Evolutionary conservation across 2,329 filamentous ascomycete genomes (phyloP).

Genomic region (Thelonectria discophora): DNA sequence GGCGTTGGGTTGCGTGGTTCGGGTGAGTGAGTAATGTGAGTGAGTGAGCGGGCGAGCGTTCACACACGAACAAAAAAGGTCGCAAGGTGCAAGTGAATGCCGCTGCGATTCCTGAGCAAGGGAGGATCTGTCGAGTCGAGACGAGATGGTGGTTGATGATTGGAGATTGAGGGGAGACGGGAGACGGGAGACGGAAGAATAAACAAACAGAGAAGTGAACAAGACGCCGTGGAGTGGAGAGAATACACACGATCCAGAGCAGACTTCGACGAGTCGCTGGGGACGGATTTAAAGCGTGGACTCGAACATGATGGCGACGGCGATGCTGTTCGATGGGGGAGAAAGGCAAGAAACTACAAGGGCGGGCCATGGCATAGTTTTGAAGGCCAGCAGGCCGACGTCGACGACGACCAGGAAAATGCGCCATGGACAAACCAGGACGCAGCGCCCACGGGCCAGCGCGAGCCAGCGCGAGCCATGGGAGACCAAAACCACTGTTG

Average conservation of each 20-base stretch:
- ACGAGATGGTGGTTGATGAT: neutral
- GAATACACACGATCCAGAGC: conserved; percentile 53
- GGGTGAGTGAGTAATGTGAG: conserved; percentile 24
- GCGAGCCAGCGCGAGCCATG: conserved; percentile 19
- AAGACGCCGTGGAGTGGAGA: conserved; percentile 51
- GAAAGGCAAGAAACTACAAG: conserved; percentile 44
- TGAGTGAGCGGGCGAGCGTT: conserved; percentile 12
- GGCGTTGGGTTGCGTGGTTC: conserved; percentile 13
- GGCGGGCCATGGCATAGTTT: conserved; percentile 50
- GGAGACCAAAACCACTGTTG: conserved; percentile 23
- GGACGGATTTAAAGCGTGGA: conserved; percentile 59
- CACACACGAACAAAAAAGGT: conserved; percentile 36
- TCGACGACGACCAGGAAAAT: conserved; percentile 16
- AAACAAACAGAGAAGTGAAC: conserved; percentile 36
- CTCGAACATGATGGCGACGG: conserved; percentile 63
- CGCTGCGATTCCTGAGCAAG: conserved; percentile 50
- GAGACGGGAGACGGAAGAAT: conserved; percentile 26
- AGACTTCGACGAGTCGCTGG: conserved; percentile 66
- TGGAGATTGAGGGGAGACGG: conserved; percentile 23
- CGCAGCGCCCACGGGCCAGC: conserved; percentile 1
- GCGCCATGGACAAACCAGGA: conserved; percentile 18
- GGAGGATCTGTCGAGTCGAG: conserved; percentile 13
- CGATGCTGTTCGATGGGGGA: conserved; percentile 59
- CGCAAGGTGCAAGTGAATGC: conserved; percentile 63
- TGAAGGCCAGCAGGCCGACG: conserved; percentile 37